These are phyloP conservation scores for Geotrichum reessii DNA, from an alignment of 1,139 yeast genomes.

Conservation along the genomic window DNA sequence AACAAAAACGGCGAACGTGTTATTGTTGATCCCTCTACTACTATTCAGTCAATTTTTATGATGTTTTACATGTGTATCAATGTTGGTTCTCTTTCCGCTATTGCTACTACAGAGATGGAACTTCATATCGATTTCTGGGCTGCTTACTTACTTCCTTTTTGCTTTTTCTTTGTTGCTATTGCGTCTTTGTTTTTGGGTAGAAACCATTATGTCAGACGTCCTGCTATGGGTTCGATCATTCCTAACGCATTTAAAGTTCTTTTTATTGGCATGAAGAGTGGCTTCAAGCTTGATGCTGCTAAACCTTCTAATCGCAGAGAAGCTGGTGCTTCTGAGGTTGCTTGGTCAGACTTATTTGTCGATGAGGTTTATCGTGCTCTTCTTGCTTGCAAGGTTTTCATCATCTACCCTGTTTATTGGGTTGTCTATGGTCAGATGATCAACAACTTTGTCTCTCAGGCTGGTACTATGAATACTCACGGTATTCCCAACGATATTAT, in stretches of 20 bases:
- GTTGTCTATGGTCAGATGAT: conserved; percentile 62
- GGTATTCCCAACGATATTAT: conserved; percentile 62
- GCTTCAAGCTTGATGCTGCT: conserved; percentile 49
- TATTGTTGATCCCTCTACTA: conserved; percentile 62
- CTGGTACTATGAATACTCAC: conserved; percentile 58
- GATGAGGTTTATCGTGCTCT: conserved; percentile 57
- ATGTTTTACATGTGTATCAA: conserved; percentile 77
- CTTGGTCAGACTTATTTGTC: conserved; percentile 57
- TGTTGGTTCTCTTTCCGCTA: conserved; percentile 69
- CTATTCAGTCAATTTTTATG: conserved; percentile 73
- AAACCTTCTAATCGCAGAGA: conserved; percentile 45
- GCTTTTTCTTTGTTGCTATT: conserved; percentile 56
- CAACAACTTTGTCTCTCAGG: conserved; percentile 59
- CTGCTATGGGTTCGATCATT: conserved; percentile 60
- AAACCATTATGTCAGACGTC: conserved; percentile 52
- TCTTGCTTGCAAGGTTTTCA: conserved; percentile 58
- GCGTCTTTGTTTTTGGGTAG: conserved; percentile 51
- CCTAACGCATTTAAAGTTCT: conserved; percentile 50
- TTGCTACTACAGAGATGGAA: conserved; percentile 72
- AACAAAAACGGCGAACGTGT: conserved; percentile 60
- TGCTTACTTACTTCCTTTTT: conserved; percentile 64
- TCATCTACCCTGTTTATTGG: conserved; percentile 62
- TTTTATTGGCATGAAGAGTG: conserved; percentile 45
- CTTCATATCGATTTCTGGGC: conserved; percentile 71
- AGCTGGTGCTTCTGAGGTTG: conserved; percentile 42